Conservation (phyloP, 116 monocot species). For the Phalaenopsis hybrid region DNA sequence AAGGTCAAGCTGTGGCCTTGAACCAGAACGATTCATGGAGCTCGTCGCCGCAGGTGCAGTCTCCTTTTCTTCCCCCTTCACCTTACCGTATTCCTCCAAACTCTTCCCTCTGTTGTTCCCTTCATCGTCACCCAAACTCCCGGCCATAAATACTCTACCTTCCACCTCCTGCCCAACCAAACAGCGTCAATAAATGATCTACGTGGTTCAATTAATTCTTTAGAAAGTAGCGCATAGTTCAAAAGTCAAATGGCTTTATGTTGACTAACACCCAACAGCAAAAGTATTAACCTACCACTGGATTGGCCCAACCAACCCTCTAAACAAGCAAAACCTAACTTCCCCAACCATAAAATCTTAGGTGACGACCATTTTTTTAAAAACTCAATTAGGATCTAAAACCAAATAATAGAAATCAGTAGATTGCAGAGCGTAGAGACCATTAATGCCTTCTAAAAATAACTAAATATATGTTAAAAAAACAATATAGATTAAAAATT, state of each 20-base stretch:
- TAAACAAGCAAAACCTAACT: background rate
- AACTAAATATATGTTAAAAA: too few species aligned
- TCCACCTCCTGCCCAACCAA: constrained; percentile 29
- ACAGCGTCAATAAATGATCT: constrained; percentile 13
- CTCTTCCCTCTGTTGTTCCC: constrained; percentile 2
- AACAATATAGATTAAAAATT: too few species aligned
- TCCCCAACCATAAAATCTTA: background rate
- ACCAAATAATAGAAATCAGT: background rate
- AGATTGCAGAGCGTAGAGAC: background rate
- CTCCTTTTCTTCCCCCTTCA: constrained; percentile 35
- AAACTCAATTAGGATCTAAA: background rate
- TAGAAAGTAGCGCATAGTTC: background rate
- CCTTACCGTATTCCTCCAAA: constrained; percentile 5
- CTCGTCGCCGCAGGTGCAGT: constrained; percentile 11
- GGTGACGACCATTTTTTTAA: background rate
- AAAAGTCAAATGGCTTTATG: background rate
- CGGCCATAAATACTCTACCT: constrained; percentile 43
- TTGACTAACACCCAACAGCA: background rate
- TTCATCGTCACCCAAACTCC: constrained; percentile 3
- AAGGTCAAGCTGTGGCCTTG: constrained; percentile 81
- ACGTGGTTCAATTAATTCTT: background rate
- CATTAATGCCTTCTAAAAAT: too few species aligned
- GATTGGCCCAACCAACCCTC: background rate
- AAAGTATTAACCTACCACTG: background rate
- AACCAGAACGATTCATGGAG: constrained; percentile 60